phyloP scores from a whole-genome alignment of 345 rosid species.

The Durio zibethinus region DNA sequence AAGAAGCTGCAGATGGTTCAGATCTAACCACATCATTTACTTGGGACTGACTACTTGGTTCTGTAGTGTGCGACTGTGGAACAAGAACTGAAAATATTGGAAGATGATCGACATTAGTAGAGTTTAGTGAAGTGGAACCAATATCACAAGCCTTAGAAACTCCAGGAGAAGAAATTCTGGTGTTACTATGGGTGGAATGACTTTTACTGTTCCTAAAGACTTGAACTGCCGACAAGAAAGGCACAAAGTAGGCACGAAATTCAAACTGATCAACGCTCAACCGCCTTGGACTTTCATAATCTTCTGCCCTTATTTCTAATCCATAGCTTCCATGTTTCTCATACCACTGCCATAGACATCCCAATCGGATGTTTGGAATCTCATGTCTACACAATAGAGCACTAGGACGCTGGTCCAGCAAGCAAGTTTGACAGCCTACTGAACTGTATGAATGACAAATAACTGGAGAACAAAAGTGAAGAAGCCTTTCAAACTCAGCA shows the following conservation, averaged over 20 bases:
- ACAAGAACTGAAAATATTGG: conserved; percentile 33
- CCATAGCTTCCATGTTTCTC: conserved; percentile 49
- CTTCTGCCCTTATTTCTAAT: conserved; percentile 46
- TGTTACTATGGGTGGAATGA: neutral
- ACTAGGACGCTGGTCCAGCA: conserved; percentile 13
- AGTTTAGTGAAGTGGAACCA: conserved; percentile 11
- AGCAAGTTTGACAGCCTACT: conserved; percentile 29
- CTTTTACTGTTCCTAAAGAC: conserved; percentile 28
- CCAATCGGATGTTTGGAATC: conserved; percentile 34
- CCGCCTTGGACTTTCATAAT: conserved; percentile 34
- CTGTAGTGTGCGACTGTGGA: conserved; percentile 24
- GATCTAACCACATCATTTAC: conserved; percentile 7
- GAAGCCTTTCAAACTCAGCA: conserved; percentile 53
- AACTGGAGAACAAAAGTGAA: conserved; percentile 45
- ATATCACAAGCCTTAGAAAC: conserved; percentile 7
- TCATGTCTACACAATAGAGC: conserved; percentile 33
- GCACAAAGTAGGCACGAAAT: conserved; percentile 53
- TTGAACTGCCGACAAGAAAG: conserved; percentile 53
- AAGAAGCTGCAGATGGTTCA: conserved; percentile 19
- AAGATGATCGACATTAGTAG: conserved; percentile 12
- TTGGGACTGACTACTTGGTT: neutral
- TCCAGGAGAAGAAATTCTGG: conserved; percentile 2
- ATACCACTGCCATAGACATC: conserved; percentile 53
- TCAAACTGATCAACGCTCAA: conserved; percentile 37
- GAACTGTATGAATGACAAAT: conserved; percentile 20